phyloP scores from a whole-genome alignment of 306 rosid genomes.

The Corylus americana region DNA sequence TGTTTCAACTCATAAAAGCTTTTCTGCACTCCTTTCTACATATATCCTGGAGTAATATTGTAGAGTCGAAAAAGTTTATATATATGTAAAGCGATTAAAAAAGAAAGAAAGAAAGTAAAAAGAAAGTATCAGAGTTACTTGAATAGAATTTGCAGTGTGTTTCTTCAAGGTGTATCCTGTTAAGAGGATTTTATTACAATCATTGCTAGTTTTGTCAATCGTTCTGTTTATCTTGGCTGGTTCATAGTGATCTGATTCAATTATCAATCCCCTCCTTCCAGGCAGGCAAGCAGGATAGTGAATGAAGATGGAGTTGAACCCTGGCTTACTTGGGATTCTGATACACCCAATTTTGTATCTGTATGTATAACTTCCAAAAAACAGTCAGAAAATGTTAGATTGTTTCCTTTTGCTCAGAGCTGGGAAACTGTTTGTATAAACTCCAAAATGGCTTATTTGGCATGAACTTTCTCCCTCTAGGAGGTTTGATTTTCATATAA shows the following conservation, averaged over 20 bases:
- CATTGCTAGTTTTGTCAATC: neutral
- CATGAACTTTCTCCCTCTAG: neutral
- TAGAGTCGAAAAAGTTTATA: neutral
- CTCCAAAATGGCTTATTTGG: neutral
- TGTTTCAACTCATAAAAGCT: neutral
- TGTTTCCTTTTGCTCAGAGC: neutral
- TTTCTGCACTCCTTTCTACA: neutral
- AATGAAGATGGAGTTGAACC: conserved; percentile 24
- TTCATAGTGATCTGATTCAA: neutral
- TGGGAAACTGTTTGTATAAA: neutral
- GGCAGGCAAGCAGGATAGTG: conserved; percentile 35
- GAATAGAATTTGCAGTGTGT: neutral
- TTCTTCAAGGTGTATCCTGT: neutral
- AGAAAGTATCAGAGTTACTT: neutral
- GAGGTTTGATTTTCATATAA: neutral
- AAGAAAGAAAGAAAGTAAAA: neutral
- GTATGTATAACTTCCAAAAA: neutral
- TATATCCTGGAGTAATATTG: neutral
- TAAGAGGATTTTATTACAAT: neutral
- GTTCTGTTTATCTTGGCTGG: neutral
- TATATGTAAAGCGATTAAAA: neutral
- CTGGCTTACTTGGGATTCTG: conserved; percentile 10
- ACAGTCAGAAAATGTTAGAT: neutral
- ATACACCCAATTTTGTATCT: conserved; percentile 18
- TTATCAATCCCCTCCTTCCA: conserved; percentile 14